Percentiles rank a stretch among this genome's conserved stretches.
Evolutionary conservation across 2,329 filamentous ascomycete species (phyloP).

Genomic region (Conoideocrella luteorostrata): DNA sequence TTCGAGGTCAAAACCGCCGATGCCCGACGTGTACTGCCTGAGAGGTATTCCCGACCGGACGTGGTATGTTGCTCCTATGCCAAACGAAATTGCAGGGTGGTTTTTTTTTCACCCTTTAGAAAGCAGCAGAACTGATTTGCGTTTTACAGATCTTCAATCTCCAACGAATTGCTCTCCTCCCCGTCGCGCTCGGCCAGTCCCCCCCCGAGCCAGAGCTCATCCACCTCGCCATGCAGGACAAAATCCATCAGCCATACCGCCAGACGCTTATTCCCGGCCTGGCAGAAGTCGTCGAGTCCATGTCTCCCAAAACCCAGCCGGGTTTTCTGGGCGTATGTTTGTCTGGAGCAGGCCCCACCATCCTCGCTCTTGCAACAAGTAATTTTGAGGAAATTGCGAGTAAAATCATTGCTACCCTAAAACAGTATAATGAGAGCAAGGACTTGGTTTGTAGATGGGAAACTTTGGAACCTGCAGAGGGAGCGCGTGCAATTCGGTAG

Average conservation of each 20-base stretch:
- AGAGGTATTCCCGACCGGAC: constrained; percentile 71
- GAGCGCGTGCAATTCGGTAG: constrained; percentile 42
- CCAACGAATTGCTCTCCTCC: constrained; percentile 85
- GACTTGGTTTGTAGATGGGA: constrained; percentile 79
- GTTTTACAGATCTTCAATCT: constrained; percentile 70
- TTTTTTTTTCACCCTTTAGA: too few species aligned
- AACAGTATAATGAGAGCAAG: constrained; percentile 47
- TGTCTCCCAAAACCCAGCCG: constrained; percentile 80
- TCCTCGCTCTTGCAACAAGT: constrained; percentile 82
- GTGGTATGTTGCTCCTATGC: constrained; percentile 54
- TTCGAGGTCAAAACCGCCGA: constrained; percentile 95
- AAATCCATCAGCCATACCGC: constrained; percentile 93
- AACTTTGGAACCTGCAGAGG: constrained; percentile 80
- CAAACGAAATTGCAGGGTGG: neutral
- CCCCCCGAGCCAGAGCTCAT: constrained; percentile 91
- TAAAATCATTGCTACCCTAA: constrained; percentile 69
- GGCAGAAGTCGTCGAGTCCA: constrained; percentile 81
- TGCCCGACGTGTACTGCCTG: constrained; percentile 78
- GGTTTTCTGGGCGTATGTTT: constrained; percentile 91
- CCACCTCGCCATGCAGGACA: constrained; percentile 97
- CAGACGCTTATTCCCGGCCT: constrained; percentile 87
- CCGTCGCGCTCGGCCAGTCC: constrained; percentile 80
- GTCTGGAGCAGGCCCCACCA: constrained; percentile 90
- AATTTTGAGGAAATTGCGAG: constrained; percentile 85
- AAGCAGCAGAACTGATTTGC: too few species aligned